Conservation (phyloP, 2,329 filamentous ascomycete genomes). For the Xylariaceae sp. region DNA sequence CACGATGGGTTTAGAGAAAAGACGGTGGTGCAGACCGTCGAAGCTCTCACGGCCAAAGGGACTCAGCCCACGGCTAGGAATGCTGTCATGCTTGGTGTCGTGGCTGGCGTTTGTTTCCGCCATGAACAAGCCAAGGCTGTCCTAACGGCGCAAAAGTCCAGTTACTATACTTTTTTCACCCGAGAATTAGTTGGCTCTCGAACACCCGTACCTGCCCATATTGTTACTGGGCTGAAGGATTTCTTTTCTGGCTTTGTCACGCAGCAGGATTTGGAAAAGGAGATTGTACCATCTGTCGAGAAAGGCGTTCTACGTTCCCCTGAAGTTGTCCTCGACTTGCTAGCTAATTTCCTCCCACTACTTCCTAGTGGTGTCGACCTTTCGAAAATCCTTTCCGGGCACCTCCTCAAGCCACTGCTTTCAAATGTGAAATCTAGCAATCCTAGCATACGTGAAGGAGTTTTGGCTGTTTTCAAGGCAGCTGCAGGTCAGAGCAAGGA, state of each 20-base stretch:
- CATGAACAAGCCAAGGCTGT: slow-evolving; percentile 60
- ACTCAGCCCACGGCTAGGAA: slow-evolving; percentile 64
- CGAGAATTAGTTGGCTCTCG: slow-evolving; percentile 83
- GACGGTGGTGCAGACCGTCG: slow-evolving; percentile 61
- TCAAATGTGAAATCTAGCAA: slow-evolving; percentile 92
- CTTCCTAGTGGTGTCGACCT: slow-evolving; percentile 72
- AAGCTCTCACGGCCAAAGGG: slow-evolving; percentile 66
- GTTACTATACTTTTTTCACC: slow-evolving; percentile 78
- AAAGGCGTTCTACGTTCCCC: slow-evolving; percentile 86
- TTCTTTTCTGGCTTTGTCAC: slow-evolving; percentile 79
- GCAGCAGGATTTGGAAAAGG: slow-evolving; percentile 69
- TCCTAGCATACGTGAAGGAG: slow-evolving; percentile 69
- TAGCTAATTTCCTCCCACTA: slow-evolving; percentile 69
- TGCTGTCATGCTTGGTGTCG: slow-evolving; percentile 75
- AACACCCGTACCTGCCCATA: slow-evolving; percentile 65
- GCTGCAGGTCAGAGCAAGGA: slow-evolving; percentile 55
- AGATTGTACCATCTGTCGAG: slow-evolving; percentile 78
- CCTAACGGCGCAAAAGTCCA: slow-evolving; percentile 64
- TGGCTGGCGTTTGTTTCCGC: slow-evolving; percentile 82
- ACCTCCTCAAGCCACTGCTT: slow-evolving; percentile 82
- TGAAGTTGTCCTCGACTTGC: slow-evolving; percentile 80
- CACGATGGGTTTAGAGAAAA: slow-evolving; percentile 56
- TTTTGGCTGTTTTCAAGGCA: slow-evolving; percentile 69
- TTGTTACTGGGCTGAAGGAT: slow-evolving; percentile 71
- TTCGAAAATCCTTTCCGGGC: slow-evolving; percentile 67